Evolutionary conservation across 2,329 filamentous ascomycete species (phyloP), one percentile per base, ranked within the genome.

Genomic region (Pseudocercospora ulei): DNA sequence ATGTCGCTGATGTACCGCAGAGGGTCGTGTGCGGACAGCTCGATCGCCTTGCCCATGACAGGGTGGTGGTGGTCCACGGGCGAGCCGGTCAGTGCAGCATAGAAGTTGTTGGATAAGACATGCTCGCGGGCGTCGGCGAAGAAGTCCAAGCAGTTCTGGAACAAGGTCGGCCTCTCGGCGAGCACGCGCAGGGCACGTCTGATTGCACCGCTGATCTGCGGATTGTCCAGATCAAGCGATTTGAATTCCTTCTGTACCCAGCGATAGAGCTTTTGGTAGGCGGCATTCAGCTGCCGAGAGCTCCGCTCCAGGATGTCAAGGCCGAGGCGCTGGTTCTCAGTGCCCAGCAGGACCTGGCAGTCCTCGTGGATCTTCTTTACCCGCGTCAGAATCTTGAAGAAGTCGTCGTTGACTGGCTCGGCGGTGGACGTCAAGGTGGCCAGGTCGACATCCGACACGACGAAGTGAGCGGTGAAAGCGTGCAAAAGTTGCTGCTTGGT

Each of bases 181-280:
- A 98, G 70, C 7, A 94, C 83, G 33, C 86, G 76, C 24, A 98
- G 69, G 13, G 86, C 86, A 39, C 79, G 76, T 35, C 88, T 75
- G 46, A 98, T 87, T 0, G 83, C 79, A 12, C 79, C 73, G 56
- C 82, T 87, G 59, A 96, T 87, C 54, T 93, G 87, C 0, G 87
- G 87, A 50, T 92, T 94, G 56, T 98, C 90, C 5, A 96, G 72
- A 58, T 96, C 92, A 35, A 96, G 65, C 0, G 79, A 80, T 60
- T 87, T 93, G 64, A 98, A 92, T 54, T 95, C 86, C 43, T 82
- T 78, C 58, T 95, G 87, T 12, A 93, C 78, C 88, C 88, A 98
- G 53, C 84, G 78, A 62, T 93, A 95, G 2, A 98, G 72, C 58
- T 95, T 98, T 58, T 98, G 88, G 53, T 90, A 98, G 3, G 84